Evolutionary conservation across 108 stramenopile genomes (phyloP), one percentile per base, ranked within the genome.

Genomic region (Pseudonitzschia multiseries): DNA sequence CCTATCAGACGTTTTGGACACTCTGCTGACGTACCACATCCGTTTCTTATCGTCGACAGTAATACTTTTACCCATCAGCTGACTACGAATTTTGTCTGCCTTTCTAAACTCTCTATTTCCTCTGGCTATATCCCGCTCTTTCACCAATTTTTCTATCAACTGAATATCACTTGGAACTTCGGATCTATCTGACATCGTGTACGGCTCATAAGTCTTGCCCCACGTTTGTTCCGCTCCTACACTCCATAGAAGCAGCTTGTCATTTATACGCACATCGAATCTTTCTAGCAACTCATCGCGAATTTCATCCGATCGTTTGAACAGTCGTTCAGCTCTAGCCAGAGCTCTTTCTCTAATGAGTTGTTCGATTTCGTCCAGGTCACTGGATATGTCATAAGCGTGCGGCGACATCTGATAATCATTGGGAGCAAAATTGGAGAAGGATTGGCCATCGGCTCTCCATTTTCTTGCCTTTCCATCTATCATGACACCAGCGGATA

Each of bases 391-490:
- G 36, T 62, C 33, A 20, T 33, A 33, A n/a, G n/a, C 36, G 17
- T 62, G 61, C 31, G 61, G 36, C 4, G 20, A 33, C 44, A 48
- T 44, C 21, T 28, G 42, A 22, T 67, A 67, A 21, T 61, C 42
- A 8, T 40, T 54, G 4, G 66, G 68, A 8, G 28, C 59, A 43
- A 62, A 56, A 18, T 71, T 67, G 13, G 60, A 76, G 57, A 81
- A 85, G 22, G 72, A 71, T 17, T 72, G 64, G 40, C 87, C 87
- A 74, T 91, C 90, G 31, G 82, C 90, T 43, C 87, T 70, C 90
- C 90, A 92, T 69, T 85, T 76, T 65, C 82, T 85, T 32, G 32
- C 20, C 17, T 74, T 79, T 64, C 88, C 90, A 64, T 88, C 72
- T 12, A 91, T 75, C 40, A 67, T 69, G 17, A 91, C 87, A 21